These are phyloP conservation scores for Hymenoscyphus salicellus DNA, from an alignment of 2,329 filamentous ascomycete genomes.

Conservation along the genomic window DNA sequence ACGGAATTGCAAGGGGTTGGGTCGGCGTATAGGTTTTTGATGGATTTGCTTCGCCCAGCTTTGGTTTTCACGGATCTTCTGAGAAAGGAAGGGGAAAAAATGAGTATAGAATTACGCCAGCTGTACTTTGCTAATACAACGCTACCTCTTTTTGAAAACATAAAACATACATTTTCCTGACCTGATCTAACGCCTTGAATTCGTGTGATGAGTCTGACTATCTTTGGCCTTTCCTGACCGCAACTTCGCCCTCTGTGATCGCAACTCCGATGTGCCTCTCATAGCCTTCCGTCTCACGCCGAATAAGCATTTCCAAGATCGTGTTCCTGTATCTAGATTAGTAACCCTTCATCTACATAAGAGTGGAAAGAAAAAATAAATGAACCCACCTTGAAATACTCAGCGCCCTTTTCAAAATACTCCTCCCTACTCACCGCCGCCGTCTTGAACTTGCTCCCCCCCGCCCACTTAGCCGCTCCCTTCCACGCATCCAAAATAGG, in stretches of 20 bases:
- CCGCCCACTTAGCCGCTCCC: constrained; percentile 83
- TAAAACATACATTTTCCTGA: background rate
- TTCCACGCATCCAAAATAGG: constrained; percentile 87
- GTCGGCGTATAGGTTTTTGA: background rate
- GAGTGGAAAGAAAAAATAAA: background rate
- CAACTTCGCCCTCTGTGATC: background rate
- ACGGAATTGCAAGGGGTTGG: background rate
- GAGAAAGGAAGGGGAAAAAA: background rate
- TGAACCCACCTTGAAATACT: constrained; percentile 75
- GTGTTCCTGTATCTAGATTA: constrained; percentile 52
- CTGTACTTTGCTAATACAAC: background rate
- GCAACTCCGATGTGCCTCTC: background rate
- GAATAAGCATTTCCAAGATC: constrained; percentile 61
- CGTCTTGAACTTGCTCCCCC: constrained; percentile 55
- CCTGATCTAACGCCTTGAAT: background rate
- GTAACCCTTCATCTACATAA: background rate
- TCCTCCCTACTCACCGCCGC: constrained; percentile 75
- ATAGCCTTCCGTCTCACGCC: constrained; percentile 7
- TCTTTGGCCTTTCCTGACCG: background rate
- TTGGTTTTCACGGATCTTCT: background rate
- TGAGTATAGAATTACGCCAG: background rate
- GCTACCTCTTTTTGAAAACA: background rate
- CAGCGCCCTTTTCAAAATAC: constrained; percentile 85
- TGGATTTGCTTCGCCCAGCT: background rate
- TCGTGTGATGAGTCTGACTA: background rate